phyloP scores from a whole-genome alignment of 768 basidiomycete genomes.

The Fibroporia radiculosa region DNA sequence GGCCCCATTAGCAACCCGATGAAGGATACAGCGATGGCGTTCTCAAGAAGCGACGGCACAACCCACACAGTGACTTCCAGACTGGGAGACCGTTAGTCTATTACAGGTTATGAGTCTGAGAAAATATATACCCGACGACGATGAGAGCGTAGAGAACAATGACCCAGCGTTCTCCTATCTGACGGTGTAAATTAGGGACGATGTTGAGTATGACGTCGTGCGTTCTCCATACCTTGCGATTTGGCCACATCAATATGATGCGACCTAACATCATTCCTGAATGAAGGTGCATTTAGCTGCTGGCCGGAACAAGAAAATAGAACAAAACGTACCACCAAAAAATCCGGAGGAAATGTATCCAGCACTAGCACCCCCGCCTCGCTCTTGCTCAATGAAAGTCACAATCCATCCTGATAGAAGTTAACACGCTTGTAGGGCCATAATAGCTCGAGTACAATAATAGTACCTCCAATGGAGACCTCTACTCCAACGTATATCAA shows the following conservation, averaged over 20 bases:
- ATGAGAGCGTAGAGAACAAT: slow-evolving; percentile 19
- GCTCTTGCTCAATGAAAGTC: slow-evolving; percentile 32
- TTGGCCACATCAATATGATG: slow-evolving; percentile 16
- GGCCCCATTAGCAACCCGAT: slow-evolving; percentile 39
- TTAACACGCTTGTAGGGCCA: not conserved
- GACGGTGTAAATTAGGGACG: not conserved
- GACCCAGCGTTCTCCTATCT: slow-evolving; percentile 21
- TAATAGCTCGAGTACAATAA: not conserved
- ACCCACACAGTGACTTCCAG: slow-evolving; percentile 39
- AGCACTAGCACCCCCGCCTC: slow-evolving; percentile 28
- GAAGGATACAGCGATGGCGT: slow-evolving; percentile 37
- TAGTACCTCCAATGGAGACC: slow-evolving; percentile 32
- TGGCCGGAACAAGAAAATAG: not conserved
- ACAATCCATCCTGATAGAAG: slow-evolving; percentile 35
- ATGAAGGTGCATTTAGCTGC: not conserved
- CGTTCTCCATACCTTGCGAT: slow-evolving; percentile 14
- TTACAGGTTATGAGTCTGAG: not conserved
- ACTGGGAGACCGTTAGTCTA: slow-evolving; percentile 1
- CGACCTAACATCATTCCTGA: slow-evolving; percentile 21
- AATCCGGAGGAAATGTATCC: slow-evolving; percentile 38
- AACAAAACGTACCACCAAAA: slow-evolving; percentile 24
- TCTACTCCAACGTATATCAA: slow-evolving; percentile 39
- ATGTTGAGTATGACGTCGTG: too few species aligned
- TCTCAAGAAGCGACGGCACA: slow-evolving; percentile 41
- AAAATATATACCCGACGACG: slow-evolving; percentile 16